These are phyloP conservation scores for Prunus padus DNA, from an alignment of 306 rosid genomes.

Conservation along the genomic window DNA sequence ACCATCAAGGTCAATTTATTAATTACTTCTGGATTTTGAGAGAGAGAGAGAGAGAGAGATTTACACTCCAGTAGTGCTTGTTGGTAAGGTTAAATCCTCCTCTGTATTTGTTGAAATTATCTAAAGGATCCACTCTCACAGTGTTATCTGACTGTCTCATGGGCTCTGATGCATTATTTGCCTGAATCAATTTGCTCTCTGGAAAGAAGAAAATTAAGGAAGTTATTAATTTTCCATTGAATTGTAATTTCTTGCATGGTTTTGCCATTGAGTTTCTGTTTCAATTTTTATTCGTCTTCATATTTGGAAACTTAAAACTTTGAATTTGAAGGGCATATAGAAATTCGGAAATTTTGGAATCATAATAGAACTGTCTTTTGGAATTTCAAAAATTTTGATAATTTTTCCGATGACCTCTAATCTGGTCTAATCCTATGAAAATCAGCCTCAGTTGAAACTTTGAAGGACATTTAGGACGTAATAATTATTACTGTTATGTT, in stretches of 20 bases:
- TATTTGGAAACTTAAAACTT: background rate
- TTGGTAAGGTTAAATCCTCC: constrained; percentile 69
- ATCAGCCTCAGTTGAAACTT: no score
- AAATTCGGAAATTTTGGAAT: background rate
- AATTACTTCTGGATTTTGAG: background rate
- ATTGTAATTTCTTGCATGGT: background rate
- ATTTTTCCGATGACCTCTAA: no score
- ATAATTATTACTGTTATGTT: no score
- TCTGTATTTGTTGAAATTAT: constrained; percentile 55
- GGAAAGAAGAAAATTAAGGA: background rate
- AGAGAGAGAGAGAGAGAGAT: constrained; percentile 21
- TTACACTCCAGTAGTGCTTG: constrained; percentile 82
- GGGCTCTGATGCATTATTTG: constrained; percentile 33
- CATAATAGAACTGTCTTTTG: background rate
- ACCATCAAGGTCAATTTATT: background rate
- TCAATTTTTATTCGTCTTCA: background rate
- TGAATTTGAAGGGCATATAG: background rate
- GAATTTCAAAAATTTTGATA: no score
- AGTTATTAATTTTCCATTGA: background rate
- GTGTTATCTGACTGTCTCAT: constrained; percentile 32
- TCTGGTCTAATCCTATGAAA: no score
- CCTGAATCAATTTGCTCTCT: constrained; percentile 31
- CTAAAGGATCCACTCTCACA: constrained; percentile 60
- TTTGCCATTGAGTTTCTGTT: background rate
- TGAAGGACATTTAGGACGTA: no score